Conservation (phyloP, 2,329 filamentous ascomycete species). For the Neonectria sp. region DNA sequence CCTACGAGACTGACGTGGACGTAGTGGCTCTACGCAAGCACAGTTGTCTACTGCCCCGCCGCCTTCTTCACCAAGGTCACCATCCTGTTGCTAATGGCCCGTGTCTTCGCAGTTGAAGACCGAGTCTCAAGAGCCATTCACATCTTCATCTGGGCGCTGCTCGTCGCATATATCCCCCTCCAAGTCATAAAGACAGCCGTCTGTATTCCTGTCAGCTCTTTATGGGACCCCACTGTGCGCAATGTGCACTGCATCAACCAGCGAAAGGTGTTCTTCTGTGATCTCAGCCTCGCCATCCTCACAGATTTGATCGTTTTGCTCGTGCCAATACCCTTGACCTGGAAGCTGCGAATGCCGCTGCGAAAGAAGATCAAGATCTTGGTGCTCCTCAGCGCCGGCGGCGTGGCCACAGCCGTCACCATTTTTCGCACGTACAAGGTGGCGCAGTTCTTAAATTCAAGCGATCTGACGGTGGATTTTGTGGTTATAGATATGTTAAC, state of each 20-base stretch:
- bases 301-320: constrained; percentile 40
- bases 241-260: constrained; percentile 55
- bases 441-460: constrained; percentile 33
- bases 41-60: constrained; percentile 37
- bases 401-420: constrained; percentile 40
- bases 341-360: constrained; percentile 33
- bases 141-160: constrained; percentile 38
- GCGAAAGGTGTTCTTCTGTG: constrained; percentile 43
- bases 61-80: constrained; percentile 44
- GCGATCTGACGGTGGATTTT: constrained; percentile 41
- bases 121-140: constrained; percentile 33
- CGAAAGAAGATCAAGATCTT: constrained; percentile 43
- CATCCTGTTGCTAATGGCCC: constrained; percentile 41
- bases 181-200: constrained; percentile 57
- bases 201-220: constrained; percentile 58
- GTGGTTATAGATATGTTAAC: constrained; percentile 35
- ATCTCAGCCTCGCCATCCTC: constrained; percentile 34
- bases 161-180: constrained; percentile 36
- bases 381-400: constrained; percentile 38
- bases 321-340: constrained; percentile 37
- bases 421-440: constrained; percentile 30
- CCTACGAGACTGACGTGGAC: not conserved
- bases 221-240: constrained; percentile 53
- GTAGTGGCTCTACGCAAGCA: constrained; percentile 43
- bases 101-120: constrained; percentile 39